phyloP scores from a whole-genome alignment of 208 protist species.

The Trypanosoma theileri region DNA sequence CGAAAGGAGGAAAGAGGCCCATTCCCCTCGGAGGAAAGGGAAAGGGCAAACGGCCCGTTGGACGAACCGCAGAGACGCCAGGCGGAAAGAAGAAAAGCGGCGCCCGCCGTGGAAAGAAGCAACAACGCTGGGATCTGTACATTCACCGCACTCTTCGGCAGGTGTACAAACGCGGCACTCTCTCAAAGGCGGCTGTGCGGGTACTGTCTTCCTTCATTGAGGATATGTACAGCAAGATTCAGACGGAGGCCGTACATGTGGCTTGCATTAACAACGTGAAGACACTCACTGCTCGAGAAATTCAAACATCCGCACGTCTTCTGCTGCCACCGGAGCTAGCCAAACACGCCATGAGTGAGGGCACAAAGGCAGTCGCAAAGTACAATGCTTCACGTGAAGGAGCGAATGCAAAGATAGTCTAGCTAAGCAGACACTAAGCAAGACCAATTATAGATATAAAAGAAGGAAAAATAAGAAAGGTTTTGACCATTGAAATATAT shows the following conservation, averaged over 20 bases:
- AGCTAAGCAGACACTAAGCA: neutral
- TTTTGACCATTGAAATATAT: neutral
- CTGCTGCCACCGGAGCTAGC: slow-evolving; percentile 98
- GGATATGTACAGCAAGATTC: slow-evolving; percentile 99
- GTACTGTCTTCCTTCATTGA: slow-evolving; percentile 99
- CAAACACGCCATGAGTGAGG: slow-evolving; percentile 99
- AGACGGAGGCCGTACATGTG: slow-evolving; percentile 95
- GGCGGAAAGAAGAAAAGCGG: slow-evolving; percentile 41
- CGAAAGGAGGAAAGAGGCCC: slow-evolving; percentile 85
- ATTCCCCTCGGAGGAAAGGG: slow-evolving; percentile 94
- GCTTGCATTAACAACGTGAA: slow-evolving; percentile 97
- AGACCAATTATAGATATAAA: neutral
- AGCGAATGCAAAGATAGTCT: slow-evolving; percentile 57
- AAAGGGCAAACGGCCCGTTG: slow-evolving; percentile 97
- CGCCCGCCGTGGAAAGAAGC: slow-evolving; percentile 67
- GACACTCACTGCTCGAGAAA: slow-evolving; percentile 97
- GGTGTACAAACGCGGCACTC: slow-evolving; percentile 97
- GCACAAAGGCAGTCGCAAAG: slow-evolving; percentile 98
- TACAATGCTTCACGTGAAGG: slow-evolving; percentile 88
- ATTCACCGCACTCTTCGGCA: slow-evolving; percentile 96
- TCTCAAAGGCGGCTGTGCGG: slow-evolving; percentile 95
- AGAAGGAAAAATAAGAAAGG: neutral
- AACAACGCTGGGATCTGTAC: slow-evolving; percentile 91
- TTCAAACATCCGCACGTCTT: slow-evolving; percentile 98
- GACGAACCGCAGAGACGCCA: slow-evolving; percentile 90